Base-by-base conservation (phyloP, 2,329 filamentous ascomycete species). In the Hymenoscyphus fructigenus region DNA sequence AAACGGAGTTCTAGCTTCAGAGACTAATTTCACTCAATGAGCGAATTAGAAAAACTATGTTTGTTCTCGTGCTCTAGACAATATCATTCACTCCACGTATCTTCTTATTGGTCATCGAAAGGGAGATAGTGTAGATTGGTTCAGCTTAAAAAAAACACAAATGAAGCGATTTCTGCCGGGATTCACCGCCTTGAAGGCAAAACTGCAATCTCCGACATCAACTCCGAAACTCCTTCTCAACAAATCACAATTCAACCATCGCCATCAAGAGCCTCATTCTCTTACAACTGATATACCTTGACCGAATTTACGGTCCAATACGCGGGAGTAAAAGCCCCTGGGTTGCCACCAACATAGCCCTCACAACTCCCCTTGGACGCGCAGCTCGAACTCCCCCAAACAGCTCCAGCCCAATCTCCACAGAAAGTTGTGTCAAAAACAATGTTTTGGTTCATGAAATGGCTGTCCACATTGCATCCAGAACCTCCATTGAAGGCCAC, bases 391-490 rank as follows among this genome's bases (percentile, higher is more conserved):
- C 57, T 63, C 12, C 26, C 55, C 65, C 68, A 73, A 10, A 70
- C 70, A 50, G 20, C 17, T 44, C 70, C 71, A 7, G 71, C 71
- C 71, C 71, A 73, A 71, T 89, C 86, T 29, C 91, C 91, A 73
- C 92, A 95, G 75, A 95, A 92, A 60, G 91, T 87, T 20, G 72
- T 93, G 73, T 92, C 88, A 71, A 93, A 84, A 50, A 91, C 87
- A 64, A 96, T 85, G 69, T 85, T 86, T 81, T 93, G 84, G 60
- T 89, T 80, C 61, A 80, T 82, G 77, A 94, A 93, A 70, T 86
- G 84, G 0, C 77, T 76, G 65, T 88, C 80, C 65, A 92, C 86
- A 32, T 92, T 82, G 73, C 92, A 96, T 29, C 73, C 74, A 15
- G 75, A 71, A 2, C 82, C 84, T 0, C 91, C 91, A 20, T 79